Conservation (phyloP, 805 yeast species). For the Yamadazyma scolyti region DNA sequence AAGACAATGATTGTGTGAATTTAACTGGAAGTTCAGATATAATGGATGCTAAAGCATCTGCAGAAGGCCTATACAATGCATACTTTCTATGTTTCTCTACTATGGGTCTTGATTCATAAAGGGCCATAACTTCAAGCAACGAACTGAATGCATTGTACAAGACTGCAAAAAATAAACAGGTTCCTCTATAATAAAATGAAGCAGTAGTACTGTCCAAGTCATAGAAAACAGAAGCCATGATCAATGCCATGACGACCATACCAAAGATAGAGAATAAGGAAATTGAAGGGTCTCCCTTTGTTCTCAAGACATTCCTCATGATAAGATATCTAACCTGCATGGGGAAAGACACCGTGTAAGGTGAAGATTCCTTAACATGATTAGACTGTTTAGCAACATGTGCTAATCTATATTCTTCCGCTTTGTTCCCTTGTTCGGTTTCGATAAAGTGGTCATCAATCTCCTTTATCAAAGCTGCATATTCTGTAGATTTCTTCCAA, state of each 20-base stretch:
- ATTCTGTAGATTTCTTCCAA: conserved; percentile 58
- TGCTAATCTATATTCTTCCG: conserved; percentile 16
- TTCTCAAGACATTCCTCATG: conserved; percentile 52
- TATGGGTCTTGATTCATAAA: conserved; percentile 62
- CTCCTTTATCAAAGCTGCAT: conserved; percentile 33
- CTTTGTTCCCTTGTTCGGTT: conserved; percentile 12
- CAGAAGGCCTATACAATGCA: conserved; percentile 70
- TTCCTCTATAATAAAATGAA: conserved; percentile 63
- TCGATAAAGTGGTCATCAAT: conserved; percentile 38
- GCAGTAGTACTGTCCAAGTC: conserved; percentile 45
- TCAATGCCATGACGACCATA: conserved; percentile 51
- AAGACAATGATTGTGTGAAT: conserved; percentile 26
- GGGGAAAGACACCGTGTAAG: conserved; percentile 41
- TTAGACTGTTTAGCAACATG: conserved; percentile 38
- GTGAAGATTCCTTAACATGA: conserved; percentile 27
- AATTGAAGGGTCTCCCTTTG: conserved; percentile 55
- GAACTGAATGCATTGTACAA: conserved; percentile 60
- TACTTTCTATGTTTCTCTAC: conserved; percentile 69
- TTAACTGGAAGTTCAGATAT: conserved; percentile 65
- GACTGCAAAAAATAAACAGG: conserved; percentile 57
- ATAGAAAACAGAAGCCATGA: conserved; percentile 60
- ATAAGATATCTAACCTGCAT: conserved; percentile 52
- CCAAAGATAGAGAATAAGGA: conserved; percentile 50
- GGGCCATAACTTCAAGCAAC: conserved; percentile 54
- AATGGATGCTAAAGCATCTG: conserved; percentile 65